Conservation (phyloP, 495 filamentous ascomycete genomes). For the Cenococcum geophilum region DNA sequence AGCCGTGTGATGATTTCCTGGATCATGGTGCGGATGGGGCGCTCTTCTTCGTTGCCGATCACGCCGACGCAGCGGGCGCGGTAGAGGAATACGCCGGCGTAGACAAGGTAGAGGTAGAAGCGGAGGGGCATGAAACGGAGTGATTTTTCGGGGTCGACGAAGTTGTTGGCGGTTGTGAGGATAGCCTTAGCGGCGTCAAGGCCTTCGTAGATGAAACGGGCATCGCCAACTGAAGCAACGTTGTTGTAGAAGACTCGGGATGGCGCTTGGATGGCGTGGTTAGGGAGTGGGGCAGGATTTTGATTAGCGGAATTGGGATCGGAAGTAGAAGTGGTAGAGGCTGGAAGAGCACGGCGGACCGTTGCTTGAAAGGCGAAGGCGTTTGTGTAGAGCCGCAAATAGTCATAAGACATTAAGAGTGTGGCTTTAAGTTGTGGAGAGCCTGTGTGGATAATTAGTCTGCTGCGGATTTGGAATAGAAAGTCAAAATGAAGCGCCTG, state of each 20-base stretch:
- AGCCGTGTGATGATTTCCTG: slow-evolving; percentile 47
- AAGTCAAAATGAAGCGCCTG: neutral
- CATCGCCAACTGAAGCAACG: slow-evolving; percentile 36
- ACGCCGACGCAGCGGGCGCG: slow-evolving; percentile 54
- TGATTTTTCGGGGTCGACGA: slow-evolving; percentile 36
- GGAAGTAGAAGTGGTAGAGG: slow-evolving; percentile 23
- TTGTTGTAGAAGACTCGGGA: slow-evolving; percentile 39
- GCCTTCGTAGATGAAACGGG: slow-evolving; percentile 39
- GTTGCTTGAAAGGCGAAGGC: slow-evolving; percentile 63
- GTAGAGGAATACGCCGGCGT: slow-evolving; percentile 53
- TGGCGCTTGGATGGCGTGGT: slow-evolving; percentile 18
- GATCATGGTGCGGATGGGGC: slow-evolving; percentile 48
- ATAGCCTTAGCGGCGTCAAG: slow-evolving; percentile 38
- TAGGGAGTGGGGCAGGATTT: slow-evolving; percentile 6
- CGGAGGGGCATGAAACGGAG: slow-evolving; percentile 37
- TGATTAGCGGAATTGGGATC: slow-evolving; percentile 10
- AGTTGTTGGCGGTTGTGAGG: slow-evolving; percentile 37
- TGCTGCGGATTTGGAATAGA: neutral
- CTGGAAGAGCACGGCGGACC: slow-evolving; percentile 52
- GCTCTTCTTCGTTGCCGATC: slow-evolving; percentile 48
- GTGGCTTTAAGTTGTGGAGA: slow-evolving; percentile 53
- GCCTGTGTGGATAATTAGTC: slow-evolving; percentile 34
- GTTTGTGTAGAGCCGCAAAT: slow-evolving; percentile 58
- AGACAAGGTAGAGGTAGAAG: slow-evolving; percentile 46
- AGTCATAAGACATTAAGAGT: slow-evolving; percentile 57